These are phyloP conservation scores for Erodium trifolium DNA, from an alignment of 441 rosid species.

Conservation along the genomic window DNA sequence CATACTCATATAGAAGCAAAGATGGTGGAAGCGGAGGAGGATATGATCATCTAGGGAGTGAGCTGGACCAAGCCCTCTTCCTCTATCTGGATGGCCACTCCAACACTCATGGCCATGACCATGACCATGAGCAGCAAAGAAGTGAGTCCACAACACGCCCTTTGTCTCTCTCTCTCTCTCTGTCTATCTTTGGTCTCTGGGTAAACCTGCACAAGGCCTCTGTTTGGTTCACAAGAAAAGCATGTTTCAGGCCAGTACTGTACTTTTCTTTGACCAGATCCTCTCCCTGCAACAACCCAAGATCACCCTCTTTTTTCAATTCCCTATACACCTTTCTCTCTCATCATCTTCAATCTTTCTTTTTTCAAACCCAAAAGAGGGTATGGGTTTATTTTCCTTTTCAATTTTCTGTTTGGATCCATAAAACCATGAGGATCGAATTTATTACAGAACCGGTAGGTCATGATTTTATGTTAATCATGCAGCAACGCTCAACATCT, in stretches of 20 bases:
- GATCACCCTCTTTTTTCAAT: not conserved
- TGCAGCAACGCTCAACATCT: slow-evolving; percentile 83
- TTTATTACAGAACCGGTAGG: no score
- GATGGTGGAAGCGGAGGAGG: slow-evolving; percentile 35
- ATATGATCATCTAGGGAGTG: slow-evolving; percentile 58
- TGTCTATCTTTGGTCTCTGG: no score
- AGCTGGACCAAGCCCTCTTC: slow-evolving; percentile 91
- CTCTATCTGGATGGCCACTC: slow-evolving; percentile 84
- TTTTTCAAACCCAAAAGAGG: slow-evolving; percentile 4
- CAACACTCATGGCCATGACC: not conserved
- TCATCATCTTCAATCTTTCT: slow-evolving; percentile 44
- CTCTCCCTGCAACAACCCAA: slow-evolving; percentile 24
- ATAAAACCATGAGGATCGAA: no score
- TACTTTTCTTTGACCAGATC: slow-evolving; percentile 75
- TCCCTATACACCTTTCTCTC: slow-evolving; percentile 9
- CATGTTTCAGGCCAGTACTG: slow-evolving; percentile 42
- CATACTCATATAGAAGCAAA: slow-evolving; percentile 38
- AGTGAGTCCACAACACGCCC: not conserved
- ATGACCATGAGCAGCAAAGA: not conserved
- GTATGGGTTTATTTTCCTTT: no score
- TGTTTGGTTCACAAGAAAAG: slow-evolving; percentile 48
- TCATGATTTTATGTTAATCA: no score
- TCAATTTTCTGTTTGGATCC: no score
- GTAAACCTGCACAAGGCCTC: not conserved
- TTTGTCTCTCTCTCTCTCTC: no score